phyloP scores from a whole-genome alignment of 164 flowering plant genomes.

The Magnolia kwangsiensis region DNA sequence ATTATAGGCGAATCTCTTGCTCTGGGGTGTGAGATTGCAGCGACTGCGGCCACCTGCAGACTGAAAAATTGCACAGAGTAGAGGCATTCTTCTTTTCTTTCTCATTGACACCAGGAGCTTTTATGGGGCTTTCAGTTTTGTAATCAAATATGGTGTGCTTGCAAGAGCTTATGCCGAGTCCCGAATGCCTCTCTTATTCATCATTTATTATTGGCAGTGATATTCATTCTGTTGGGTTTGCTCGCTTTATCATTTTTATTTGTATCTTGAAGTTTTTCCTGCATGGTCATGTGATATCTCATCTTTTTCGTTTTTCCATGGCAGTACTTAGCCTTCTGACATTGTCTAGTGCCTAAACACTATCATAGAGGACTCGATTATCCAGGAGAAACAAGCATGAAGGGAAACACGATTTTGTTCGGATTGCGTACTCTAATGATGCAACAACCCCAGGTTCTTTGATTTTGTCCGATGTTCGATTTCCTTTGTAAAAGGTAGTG shows the following conservation, averaged over 20 bases:
- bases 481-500: neutral
- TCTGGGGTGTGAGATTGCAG: constrained; percentile 5
- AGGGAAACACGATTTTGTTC: neutral
- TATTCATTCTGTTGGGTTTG: neutral
- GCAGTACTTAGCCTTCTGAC: neutral
- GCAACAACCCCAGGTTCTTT: neutral
- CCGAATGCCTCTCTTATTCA: neutral
- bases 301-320: neutral
- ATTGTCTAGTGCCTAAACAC: neutral
- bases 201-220: neutral
- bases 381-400: neutral
- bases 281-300: neutral
- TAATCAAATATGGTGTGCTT: constrained; percentile 2
- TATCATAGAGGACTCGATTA: neutral
- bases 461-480: neutral
- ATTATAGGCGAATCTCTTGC: constrained; percentile 1
- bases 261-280: neutral
- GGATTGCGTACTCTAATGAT: neutral
- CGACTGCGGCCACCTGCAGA: neutral
- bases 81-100: constrained; percentile 1
- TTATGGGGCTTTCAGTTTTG: constrained; percentile 13
- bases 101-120: constrained; percentile 8
- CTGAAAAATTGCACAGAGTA: neutral
- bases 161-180: neutral
- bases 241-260: neutral